phyloP scores from a whole-genome alignment of 1,284 basidiomycete species.

The Cerioporus squamosus region DNA sequence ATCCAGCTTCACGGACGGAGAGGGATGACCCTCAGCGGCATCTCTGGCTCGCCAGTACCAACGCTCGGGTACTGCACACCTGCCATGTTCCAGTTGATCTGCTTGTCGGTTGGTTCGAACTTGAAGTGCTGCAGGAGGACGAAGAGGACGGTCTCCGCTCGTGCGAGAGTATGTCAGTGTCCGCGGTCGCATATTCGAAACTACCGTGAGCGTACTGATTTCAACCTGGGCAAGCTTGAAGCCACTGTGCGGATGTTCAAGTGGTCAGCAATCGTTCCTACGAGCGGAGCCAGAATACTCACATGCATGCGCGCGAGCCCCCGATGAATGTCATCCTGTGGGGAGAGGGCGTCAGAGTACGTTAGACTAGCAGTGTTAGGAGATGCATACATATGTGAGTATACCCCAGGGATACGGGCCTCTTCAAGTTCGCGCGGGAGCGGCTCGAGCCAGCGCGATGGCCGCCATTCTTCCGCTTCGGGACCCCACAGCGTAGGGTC shows the following conservation, averaged over 20 bases:
- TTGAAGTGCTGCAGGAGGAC: conserved; percentile 20
- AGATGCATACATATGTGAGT: conserved; percentile 5
- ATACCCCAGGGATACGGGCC: conserved; percentile 16
- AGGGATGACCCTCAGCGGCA: conserved; percentile 22
- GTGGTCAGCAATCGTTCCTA: background rate
- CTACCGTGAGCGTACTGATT: conserved; percentile 10
- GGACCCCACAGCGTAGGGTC: conserved; percentile 5
- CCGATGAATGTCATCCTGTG: conserved; percentile 38
- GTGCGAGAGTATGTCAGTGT: no score
- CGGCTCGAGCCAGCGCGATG: conserved; percentile 13
- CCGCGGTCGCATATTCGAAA: background rate
- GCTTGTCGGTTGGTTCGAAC: conserved; percentile 14
- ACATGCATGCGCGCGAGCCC: conserved; percentile 37
- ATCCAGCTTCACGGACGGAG: no score
- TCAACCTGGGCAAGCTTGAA: conserved; percentile 22
- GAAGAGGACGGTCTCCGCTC: conserved; percentile 22
- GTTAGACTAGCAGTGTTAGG: background rate
- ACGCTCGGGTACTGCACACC: conserved; percentile 20
- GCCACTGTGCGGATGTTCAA: conserved; percentile 2
- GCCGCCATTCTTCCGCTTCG: conserved; percentile 7
- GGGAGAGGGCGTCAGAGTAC: background rate
- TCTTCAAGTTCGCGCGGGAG: conserved; percentile 9
- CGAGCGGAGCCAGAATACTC: conserved; percentile 2
- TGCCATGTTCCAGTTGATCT: conserved; percentile 22
- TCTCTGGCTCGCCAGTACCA: conserved; percentile 3